Base-by-base conservation (phyloP, 257 asterid genomes). In the Capsicum pubescens region DNA sequence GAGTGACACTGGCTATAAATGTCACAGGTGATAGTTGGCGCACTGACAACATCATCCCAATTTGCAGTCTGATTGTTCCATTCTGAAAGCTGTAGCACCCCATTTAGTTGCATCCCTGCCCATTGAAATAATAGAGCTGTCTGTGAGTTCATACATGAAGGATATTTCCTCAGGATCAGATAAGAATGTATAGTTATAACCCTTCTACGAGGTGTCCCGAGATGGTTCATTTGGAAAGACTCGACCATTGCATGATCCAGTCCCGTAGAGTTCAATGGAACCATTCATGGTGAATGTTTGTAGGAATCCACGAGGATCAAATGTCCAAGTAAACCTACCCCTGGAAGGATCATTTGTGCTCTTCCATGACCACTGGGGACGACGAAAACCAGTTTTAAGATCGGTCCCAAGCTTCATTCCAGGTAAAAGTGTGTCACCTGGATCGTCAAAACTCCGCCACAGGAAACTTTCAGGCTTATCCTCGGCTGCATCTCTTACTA, bases 401-500 rank as follows among this genome's bases (percentile, higher is more conserved):
- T 90, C 69, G 86, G 87, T 79, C 8, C 92, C 91, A 1, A 88
- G 85, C 85, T 90, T 90, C 89, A 90, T 88, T 26, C 91, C 91
- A 2, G 91, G 90, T 21, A 90, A 64, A 9, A 86, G 36, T n/a
- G 92, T 26, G 17, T 64, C 44, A 64, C 70, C 9, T 5, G 70
- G 70, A 64, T 64, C 11, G 44, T 64, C 70, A 84, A 90, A 90
- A 83, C 91, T 88, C 82, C 88, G 87, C 92, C 91, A 88, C 72
- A 66, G 72, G n/a, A 35, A 66, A 36, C 35, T 66, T 46, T 66
- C 46, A 66, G 69, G 8, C 69, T 61, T 61, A 21, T 61, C 69
- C 16, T 63, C 39, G 3, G 48, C 16, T 35, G 72, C 11, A 35
- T 66, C 72, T 66, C 19, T 7, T 32, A 66, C 72, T 32, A 66